Base-by-base conservation (phyloP, 768 basidiomycete genomes). In the Amanita exitialis region DNA sequence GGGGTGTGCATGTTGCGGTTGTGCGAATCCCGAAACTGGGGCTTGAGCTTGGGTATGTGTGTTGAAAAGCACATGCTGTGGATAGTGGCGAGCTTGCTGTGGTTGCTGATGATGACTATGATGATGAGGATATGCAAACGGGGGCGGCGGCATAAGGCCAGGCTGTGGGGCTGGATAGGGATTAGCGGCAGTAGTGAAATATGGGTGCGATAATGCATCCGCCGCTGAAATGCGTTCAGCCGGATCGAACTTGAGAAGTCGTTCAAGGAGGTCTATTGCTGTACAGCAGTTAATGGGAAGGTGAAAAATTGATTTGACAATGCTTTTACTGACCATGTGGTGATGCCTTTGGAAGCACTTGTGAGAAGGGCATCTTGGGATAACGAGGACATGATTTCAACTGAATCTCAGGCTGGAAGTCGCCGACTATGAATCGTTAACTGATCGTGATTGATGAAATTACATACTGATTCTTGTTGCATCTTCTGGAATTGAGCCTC, bases 161-260 rank as follows among this genome's bases (percentile, higher is more conserved):
- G 76, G 71, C 2, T 72, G 58, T 23, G 74, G 57, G 43, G 68
- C 72, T 38, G 72, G 62, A 35, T 72, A 67, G 53, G 69, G 77
- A 39, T 71, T 70, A 32, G 69, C 67, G 4, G 78, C 69, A 34
- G 74, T 77, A 15, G 82, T 80, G 67, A 97, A 96, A 66, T 97
- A 97, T 0, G 91, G 89, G 59, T 99, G 96, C 6, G 77, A 80
- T 51, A 98, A 78, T 0, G 95, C 93, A 41, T 97, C 89, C 8
- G 84, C 82, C 21, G 95, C 95, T 10, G 91, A 88, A 42, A 94
- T 82, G 49, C 96, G 85, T 59, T 91, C 86, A 25, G 83, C 76
- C 1, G 96, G 96, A 62, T 98, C 96, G 61, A 98, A 99, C 61
- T 97, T 93, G 43, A 99, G 79, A 39, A 98, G 80, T 44, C 85